Base-by-base conservation (phyloP, 192 early-diverging fungal species). In the Podila horticola region DNA sequence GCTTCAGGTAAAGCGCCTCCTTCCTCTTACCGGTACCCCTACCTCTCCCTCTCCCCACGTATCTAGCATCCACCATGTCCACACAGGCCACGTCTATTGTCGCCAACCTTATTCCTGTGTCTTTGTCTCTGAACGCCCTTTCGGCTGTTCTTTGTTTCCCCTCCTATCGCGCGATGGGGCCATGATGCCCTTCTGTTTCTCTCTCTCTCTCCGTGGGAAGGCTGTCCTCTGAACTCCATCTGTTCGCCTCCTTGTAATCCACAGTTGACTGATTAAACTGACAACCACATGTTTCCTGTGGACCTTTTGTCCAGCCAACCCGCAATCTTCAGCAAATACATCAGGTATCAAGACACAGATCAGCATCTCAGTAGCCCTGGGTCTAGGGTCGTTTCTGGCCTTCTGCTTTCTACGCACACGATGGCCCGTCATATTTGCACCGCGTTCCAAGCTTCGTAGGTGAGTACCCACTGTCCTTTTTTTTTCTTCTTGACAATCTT, bases 361-460 rank as follows among this genome's bases (percentile, higher is more conserved):
- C 0, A 60, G 66, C 17, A 57, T 83, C 59, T 77, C 75, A 4
- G 45, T 51, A 24, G 4, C 64, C 4, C 19, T 81, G 41, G 84
- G 84, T 4, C 34, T 65, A 1, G 20, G 62, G 11, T 83, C 72
- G 8, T 83, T 85, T 36, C 57, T 85, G 11, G 22, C 68, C 48
- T 85, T 85, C 59, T 85, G 84, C 50, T 75, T 72, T 20, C 45
- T 85, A 41, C 67, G 84, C 0, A 73, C 81, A 28, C 64, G 82
- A 51, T 85, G 84, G 84, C 71, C 63, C 20, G 59, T 69, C 29
- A 67, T 85, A 20, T 85, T 81, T 83, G 82, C 84, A 24, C 84
- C 84, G 12, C 68, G 84, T 24, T 63, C 72, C 31, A 83, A 82
- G 48, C 62, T 85, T 12, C 26, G 34, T 55, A 74, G 82, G 84